A percentile compares a stretch with the other conserved stretches of the same genome.
These are phyloP conservation scores for Russula olivacea DNA, from an alignment of 768 basidiomycete species.

Conservation along the genomic window DNA sequence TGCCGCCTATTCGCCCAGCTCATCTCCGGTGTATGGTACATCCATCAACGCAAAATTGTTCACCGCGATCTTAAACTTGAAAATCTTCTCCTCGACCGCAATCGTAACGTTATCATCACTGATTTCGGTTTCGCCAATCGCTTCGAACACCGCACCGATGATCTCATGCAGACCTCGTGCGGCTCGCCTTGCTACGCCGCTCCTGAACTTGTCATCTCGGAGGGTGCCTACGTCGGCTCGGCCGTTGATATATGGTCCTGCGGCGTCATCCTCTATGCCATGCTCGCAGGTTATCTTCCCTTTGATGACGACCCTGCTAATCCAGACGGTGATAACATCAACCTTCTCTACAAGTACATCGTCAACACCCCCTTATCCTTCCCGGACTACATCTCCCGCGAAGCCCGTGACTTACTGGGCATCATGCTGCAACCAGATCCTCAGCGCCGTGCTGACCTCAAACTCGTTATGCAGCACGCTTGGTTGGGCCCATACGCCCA, in stretches of 20 bases:
- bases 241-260: conserved; percentile 99
- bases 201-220: conserved; percentile 94
- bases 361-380: conserved; percentile 95
- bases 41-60: conserved; percentile 98
- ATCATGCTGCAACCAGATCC: conserved; percentile 97
- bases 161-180: conserved; percentile 98
- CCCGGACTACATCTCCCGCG: conserved; percentile 87
- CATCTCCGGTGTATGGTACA: conserved; percentile 97
- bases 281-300: conserved; percentile 96
- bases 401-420: conserved; percentile 76
- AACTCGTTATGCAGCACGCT: conserved; percentile 76
- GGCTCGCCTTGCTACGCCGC: conserved; percentile 98
- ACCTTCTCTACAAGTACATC: conserved; percentile 97
- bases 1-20: conserved; percentile 96
- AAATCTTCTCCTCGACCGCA: conserved; percentile 92
- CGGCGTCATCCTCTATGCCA: conserved; percentile 93
- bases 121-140: conserved; percentile 99
- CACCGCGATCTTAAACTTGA: conserved; percentile 99
- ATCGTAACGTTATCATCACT: conserved; percentile 98
- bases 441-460: conserved; percentile 65
- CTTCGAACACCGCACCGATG: conserved; percentile 87
- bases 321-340: conserved; percentile 99
- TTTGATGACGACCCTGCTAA: conserved; percentile 99
- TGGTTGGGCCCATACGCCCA: conserved; percentile 70
- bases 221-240: conserved; percentile 93